phyloP scores from a whole-genome alignment of 768 basidiomycete species.

The Lactifluus echinatus region DNA sequence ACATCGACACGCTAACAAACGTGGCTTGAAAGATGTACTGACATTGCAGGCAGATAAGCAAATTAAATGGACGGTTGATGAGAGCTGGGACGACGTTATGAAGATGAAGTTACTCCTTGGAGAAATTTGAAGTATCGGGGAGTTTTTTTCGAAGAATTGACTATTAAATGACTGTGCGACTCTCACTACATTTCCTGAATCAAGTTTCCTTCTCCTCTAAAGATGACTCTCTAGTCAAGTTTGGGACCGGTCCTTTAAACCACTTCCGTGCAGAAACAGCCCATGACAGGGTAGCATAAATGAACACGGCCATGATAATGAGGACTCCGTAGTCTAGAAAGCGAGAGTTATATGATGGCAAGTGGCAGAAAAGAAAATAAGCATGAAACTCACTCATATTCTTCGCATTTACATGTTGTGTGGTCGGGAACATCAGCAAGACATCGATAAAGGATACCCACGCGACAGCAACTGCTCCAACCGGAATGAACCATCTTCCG shows the following conservation, averaged over 20 bases:
- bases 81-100: constrained; percentile 45
- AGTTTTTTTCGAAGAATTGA: neutral
- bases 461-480: constrained; percentile 51
- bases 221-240: constrained; percentile 17
- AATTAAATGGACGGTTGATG: constrained; percentile 50
- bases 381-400: constrained; percentile 17
- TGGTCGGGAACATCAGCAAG: constrained; percentile 41
- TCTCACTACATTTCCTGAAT: neutral
- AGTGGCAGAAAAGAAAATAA: neutral
- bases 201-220: neutral
- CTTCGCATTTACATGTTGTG: neutral
- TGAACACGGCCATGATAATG: constrained; percentile 53
- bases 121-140: constrained; percentile 13
- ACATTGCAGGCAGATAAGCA: constrained; percentile 41
- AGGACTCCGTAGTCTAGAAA: constrained; percentile 58
- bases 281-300: constrained; percentile 60
- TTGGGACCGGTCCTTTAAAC: constrained; percentile 61
- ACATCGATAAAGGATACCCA: constrained; percentile 60
- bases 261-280: constrained; percentile 57
- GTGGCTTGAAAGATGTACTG: constrained; percentile 30
- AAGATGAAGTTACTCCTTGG: constrained; percentile 28
- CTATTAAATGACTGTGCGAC: neutral
- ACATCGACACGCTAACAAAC: constrained; percentile 24
- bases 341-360: neutral
- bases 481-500: constrained; percentile 50